Evolutionary conservation across 2,329 filamentous ascomycete species (phyloP).

Genomic region (Fusarium chlamydosporum): DNA sequence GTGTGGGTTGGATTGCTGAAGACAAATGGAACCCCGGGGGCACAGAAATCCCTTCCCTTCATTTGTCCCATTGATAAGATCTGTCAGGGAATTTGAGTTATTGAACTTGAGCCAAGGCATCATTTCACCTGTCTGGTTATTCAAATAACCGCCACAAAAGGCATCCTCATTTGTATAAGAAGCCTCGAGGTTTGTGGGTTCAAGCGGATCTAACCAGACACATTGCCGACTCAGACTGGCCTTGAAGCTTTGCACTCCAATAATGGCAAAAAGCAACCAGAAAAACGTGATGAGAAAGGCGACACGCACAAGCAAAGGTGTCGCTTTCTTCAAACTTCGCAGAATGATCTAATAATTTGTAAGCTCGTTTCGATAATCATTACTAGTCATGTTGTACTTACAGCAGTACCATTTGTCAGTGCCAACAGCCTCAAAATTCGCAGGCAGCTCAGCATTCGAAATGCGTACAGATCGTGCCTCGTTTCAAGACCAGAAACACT

Average conservation of each 20-base stretch:
- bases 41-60: constrained; percentile 89
- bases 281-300: constrained; percentile 97
- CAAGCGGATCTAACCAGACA: constrained; percentile 78
- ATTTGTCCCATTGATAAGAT: constrained; percentile 65
- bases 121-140: constrained; percentile 68
- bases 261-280: constrained; percentile 96
- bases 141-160: constrained; percentile 88
- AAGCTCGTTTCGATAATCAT: constrained; percentile 13
- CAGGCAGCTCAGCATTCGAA: constrained; percentile 96
- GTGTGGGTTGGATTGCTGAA: constrained; percentile 83
- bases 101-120: constrained; percentile 76
- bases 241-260: constrained; percentile 97
- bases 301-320: constrained; percentile 90
- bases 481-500: constrained; percentile 78
- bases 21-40: constrained; percentile 84
- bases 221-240: constrained; percentile 83
- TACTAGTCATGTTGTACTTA: constrained; percentile 60
- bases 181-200: constrained; percentile 67
- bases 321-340: constrained; percentile 93
- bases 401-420: constrained; percentile 92
- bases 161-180: constrained; percentile 76
- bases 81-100: constrained; percentile 56
- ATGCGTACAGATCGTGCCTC: constrained; percentile 82
- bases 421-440: constrained; percentile 92
- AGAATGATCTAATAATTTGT: constrained; percentile 79